These are phyloP conservation scores for Penicilliopsis zonata DNA, from an alignment of 495 filamentous ascomycete genomes.

Conservation along the genomic window DNA sequence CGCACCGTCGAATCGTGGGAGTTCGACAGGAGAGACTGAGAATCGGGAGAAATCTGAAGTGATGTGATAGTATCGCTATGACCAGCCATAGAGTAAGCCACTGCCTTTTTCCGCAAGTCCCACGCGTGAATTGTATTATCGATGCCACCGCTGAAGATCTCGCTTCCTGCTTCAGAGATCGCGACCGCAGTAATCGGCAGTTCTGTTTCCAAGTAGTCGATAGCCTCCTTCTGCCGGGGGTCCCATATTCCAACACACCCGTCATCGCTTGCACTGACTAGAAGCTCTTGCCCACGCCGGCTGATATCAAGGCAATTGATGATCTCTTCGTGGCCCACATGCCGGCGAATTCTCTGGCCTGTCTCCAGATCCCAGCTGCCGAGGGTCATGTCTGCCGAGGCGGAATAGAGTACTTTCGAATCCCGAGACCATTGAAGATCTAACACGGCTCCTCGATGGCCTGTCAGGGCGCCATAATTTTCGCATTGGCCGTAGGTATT, in stretches of 20 bases:
- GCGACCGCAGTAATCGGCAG: slow-evolving; percentile 90
- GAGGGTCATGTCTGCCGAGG: slow-evolving; percentile 82
- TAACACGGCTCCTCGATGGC: slow-evolving; percentile 80
- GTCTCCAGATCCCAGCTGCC: slow-evolving; percentile 93
- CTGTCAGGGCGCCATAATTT: slow-evolving; percentile 78
- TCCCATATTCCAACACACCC: slow-evolving; percentile 96
- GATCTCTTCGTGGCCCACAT: slow-evolving; percentile 87
- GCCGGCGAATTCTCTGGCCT: slow-evolving; percentile 74
- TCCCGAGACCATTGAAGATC: slow-evolving; percentile 97
- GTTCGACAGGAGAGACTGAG: slow-evolving; percentile 80
- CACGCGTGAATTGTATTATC: slow-evolving; percentile 97
- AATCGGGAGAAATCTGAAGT: slow-evolving; percentile 79
- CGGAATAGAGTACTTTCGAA: slow-evolving; percentile 80
- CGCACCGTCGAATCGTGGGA: slow-evolving; percentile 86
- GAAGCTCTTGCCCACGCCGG: slow-evolving; percentile 76
- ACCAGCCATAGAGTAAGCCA: slow-evolving; percentile 77
- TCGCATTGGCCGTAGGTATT: slow-evolving; percentile 82
- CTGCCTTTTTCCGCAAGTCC: slow-evolving; percentile 84
- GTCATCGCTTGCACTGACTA: slow-evolving; percentile 85
- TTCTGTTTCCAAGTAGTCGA: slow-evolving; percentile 80
- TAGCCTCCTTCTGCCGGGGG: slow-evolving; percentile 77
- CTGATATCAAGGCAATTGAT: slow-evolving; percentile 84
- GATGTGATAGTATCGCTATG: slow-evolving; percentile 91
- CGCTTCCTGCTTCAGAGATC: slow-evolving; percentile 83
- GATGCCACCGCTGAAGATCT: slow-evolving; percentile 90